A percentile compares a stretch with the other conserved stretches of the same genome.
Conservation (phyloP, 2,329 filamentous ascomycete genomes). For the Paracoccidioides lutzii region DNA sequence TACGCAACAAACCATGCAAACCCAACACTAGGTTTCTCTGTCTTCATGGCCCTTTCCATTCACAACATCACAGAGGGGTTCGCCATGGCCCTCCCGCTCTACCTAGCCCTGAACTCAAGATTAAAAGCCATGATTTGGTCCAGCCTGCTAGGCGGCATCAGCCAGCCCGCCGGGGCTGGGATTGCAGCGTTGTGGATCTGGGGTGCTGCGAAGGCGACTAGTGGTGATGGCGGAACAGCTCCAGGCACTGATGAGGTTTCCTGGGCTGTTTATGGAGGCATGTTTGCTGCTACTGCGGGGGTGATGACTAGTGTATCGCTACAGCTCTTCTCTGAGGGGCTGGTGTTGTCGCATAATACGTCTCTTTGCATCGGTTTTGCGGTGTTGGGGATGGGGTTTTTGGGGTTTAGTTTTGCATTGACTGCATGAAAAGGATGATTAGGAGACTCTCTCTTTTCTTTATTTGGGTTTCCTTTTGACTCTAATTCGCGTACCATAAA, state of each 20-base stretch:
- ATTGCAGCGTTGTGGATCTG: constrained; percentile 80
- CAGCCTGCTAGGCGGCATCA: constrained; percentile 69
- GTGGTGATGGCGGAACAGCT: constrained; percentile 9
- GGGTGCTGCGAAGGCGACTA: constrained; percentile 41
- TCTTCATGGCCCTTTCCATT: constrained; percentile 91
- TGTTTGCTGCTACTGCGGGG: constrained; percentile 82
- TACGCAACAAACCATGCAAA: constrained; percentile 97
- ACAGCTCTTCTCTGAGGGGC: constrained; percentile 74
- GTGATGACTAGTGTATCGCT: constrained; percentile 93
- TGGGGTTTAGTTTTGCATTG: constrained; percentile 74
- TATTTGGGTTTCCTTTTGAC: background rate
- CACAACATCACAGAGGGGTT: constrained; percentile 98
- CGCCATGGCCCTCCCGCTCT: constrained; percentile 81
- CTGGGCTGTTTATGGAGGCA: constrained; percentile 42
- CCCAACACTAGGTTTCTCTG: constrained; percentile 71
- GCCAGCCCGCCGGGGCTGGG: constrained; percentile 73
- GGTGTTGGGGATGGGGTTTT: constrained; percentile 58
- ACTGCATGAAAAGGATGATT: constrained; percentile 41
- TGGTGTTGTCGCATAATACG: constrained; percentile 53
- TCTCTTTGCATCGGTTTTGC: constrained; percentile 27
- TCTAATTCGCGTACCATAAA: no score
- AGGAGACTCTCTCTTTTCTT: background rate
- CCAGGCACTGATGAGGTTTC: constrained; percentile 28
- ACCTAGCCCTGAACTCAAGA: constrained; percentile 74
- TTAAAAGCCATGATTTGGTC: constrained; percentile 74